Evolutionary conservation across 73 alveolate species (phyloP).

Genomic region (Paramecium sexaurelia): DNA sequence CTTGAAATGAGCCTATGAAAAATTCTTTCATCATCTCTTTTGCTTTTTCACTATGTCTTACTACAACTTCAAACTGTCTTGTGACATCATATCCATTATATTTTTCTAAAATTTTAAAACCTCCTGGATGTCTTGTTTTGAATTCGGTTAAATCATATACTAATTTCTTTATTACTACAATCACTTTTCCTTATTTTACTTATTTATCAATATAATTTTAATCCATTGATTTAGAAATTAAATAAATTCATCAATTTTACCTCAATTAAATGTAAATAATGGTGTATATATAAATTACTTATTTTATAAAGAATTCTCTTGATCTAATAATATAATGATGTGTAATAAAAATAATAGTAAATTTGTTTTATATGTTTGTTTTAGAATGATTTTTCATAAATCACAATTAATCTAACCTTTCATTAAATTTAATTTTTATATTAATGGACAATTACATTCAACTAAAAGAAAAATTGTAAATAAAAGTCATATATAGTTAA

Average conservation of each 20-base stretch:
- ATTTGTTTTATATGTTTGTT: too few relatives aligned
- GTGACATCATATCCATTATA: slow-evolving; percentile 37
- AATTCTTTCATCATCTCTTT: slow-evolving; percentile 23
- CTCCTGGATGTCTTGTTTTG: slow-evolving; percentile 24
- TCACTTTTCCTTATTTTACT: not conserved
- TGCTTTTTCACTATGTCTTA: not conserved
- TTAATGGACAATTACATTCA: slow-evolving; percentile 6
- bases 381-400: too few relatives aligned
- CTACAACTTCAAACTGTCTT: not conserved
- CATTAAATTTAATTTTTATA: not conserved
- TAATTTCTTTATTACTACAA: slow-evolving; percentile 2
- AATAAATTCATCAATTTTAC: not conserved
- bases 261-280: not conserved
- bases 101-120: slow-evolving; percentile 28
- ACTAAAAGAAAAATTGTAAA: not conserved
- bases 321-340: too few relatives aligned
- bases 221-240: not conserved
- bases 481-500: not conserved
- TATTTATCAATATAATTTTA: slow-evolving; percentile 16
- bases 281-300: not conserved
- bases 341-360: too few relatives aligned
- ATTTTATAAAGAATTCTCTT: too few relatives aligned
- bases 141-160: slow-evolving; percentile 34
- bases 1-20: not conserved
- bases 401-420: not conserved